Evolutionary conservation across 371 early-diverging fungal genomes (phyloP), one percentile per base, ranked within the genome.

Genomic region (Rhizopus stolonifer): DNA sequence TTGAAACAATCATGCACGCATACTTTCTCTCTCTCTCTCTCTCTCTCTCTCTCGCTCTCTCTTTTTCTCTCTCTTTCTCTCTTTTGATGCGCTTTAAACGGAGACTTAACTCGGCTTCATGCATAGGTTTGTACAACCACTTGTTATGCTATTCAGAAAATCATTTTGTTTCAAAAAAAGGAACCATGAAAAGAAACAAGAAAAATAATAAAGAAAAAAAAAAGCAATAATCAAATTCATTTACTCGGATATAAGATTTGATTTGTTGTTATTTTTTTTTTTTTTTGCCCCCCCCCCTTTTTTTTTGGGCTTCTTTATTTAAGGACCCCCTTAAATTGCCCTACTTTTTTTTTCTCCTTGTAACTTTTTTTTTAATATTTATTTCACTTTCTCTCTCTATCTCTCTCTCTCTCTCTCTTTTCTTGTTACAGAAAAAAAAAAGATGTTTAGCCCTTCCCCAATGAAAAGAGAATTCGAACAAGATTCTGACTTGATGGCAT

Each of bases 401-500:
- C 23, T 44, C 24, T 39, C 48, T 25, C 33, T 36, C 21, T 43
- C 32, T 44, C 31, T 38, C 29, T 36, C 44, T 5, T n/a, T 31
- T 36, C 13, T 38, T 29, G 18, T 45, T 45, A 11, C 18, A 49
- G 4, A 36, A 11, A 36, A 7, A 11, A 29, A 11, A 6, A 29
- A 29, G 14, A 22, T 42, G 48, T 43, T 39, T 36, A 33, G 17
- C 49, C 17, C 31, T 18, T 52, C 49, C 49, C 43, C 15, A 52
- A n/a, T 42, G 39, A 39, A 53, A 45, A 51, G 52, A 47, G 51
- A 56, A 10, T 7, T 48, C 19, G 54, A 53, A 22, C 36, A 53
- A 2, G 54, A 46, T 32, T 65, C 64, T 45, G 52, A 57, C 21
- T 48, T 53, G 34, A 51, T 69, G 44, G 48, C 63, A 54, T 46